Evolutionary conservation across 2,329 filamentous ascomycete species (phyloP).

Genomic region (Colletotrichum nymphaeae): DNA sequence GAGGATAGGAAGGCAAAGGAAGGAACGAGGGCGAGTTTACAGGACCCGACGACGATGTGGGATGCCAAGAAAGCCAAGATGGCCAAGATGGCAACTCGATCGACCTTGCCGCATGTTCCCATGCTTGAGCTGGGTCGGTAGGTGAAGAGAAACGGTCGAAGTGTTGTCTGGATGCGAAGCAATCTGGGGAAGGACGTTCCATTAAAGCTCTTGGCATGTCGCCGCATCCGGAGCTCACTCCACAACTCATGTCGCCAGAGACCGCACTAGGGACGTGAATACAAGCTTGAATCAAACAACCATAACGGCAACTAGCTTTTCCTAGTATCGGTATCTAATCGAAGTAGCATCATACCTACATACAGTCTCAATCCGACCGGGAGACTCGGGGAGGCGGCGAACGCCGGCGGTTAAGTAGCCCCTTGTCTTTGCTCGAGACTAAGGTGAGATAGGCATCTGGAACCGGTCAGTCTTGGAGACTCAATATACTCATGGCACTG

Average conservation of each 20-base stretch:
- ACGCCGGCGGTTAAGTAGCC: not conserved
- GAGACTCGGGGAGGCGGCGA: not conserved
- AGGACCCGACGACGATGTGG: not conserved
- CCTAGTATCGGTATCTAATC: not conserved
- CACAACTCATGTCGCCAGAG: not conserved
- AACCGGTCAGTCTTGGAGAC: no score
- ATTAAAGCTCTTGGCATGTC: conserved; percentile 25
- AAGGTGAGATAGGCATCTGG: conserved; percentile 8
- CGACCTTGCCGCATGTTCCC: not conserved
- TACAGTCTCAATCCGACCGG: no score
- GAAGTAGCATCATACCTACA: not conserved
- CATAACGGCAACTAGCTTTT: not conserved
- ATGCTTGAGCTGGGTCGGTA: not conserved
- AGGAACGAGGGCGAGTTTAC: not conserved
- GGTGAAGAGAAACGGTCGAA: not conserved
- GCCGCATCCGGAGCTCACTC: not conserved
- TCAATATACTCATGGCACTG: not conserved
- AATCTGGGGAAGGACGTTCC: conserved; percentile 27
- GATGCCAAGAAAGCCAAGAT: not conserved
- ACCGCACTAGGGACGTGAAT: not conserved
- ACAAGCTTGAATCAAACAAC: not conserved
- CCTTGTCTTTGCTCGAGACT: not conserved
- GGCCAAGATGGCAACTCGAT: not conserved
- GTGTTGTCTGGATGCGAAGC: not conserved
- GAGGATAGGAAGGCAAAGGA: conserved; percentile 23